These are phyloP conservation scores for Neofusicoccum umdonicola DNA, from an alignment of 2,329 filamentous ascomycete genomes.

Conservation along the genomic window DNA sequence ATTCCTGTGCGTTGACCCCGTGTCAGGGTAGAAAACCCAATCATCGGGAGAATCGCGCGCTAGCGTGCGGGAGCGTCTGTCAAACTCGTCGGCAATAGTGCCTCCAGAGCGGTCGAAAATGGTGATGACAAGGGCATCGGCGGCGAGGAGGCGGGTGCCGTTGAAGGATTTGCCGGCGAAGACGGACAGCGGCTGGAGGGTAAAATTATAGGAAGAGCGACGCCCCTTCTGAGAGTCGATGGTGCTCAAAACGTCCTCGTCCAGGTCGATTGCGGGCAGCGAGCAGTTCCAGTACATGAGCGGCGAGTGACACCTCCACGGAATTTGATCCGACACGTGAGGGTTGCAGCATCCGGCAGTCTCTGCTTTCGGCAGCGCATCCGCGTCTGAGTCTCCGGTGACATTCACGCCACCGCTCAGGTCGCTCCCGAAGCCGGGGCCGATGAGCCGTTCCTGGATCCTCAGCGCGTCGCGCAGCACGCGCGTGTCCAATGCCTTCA, in stretches of 20 bases:
- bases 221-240: slow-evolving; percentile 64
- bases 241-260: slow-evolving; percentile 64
- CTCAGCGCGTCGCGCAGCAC: slow-evolving; percentile 66
- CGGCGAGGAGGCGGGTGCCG: slow-evolving; percentile 64
- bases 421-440: slow-evolving; percentile 34
- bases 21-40: slow-evolving; percentile 65
- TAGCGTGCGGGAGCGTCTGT: slow-evolving; percentile 56
- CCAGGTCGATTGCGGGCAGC: slow-evolving; percentile 55
- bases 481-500: slow-evolving; percentile 67
- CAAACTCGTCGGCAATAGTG: slow-evolving; percentile 64
- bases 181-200: slow-evolving; percentile 73
- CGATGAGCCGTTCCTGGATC: slow-evolving; percentile 68
- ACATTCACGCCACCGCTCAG: slow-evolving; percentile 4
- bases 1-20: slow-evolving; percentile 54
- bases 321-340: slow-evolving; percentile 3
- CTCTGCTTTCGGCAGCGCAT: slow-evolving; percentile 13
- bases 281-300: slow-evolving; percentile 77
- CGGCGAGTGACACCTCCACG: slow-evolving; percentile 81
- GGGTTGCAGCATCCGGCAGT: slow-evolving; percentile 17
- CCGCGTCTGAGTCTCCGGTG: slow-evolving; percentile 21
- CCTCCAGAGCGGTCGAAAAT: slow-evolving; percentile 67
- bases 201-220: slow-evolving; percentile 69
- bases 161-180: slow-evolving; percentile 79
- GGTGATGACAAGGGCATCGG: slow-evolving; percentile 76
- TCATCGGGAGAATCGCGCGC: slow-evolving; percentile 49